Conservation (phyloP, 208 protist species). For the Wallacemonas rigidus region DNA sequence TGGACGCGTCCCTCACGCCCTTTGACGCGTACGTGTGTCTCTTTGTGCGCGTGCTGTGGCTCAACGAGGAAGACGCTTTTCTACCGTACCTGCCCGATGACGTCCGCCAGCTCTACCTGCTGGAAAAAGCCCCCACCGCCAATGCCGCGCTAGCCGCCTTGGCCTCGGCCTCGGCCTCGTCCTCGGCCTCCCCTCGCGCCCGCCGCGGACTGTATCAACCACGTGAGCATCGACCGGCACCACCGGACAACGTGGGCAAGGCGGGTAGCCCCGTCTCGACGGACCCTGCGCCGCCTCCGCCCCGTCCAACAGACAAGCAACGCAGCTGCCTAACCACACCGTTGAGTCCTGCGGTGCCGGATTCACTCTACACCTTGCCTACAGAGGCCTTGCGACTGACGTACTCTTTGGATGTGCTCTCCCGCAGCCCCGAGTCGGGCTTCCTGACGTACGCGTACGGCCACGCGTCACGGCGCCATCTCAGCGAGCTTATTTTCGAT, state of each 20-base stretch:
- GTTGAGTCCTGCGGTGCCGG: neutral
- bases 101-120: conserved; percentile 4
- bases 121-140: conserved; percentile 9
- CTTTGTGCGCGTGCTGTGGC: conserved; percentile 58
- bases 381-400: conserved; percentile 47
- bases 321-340: conserved; percentile 12
- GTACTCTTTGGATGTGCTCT: conserved; percentile 69
- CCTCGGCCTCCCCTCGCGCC: neutral
- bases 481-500: conserved; percentile 60
- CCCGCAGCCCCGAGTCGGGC: conserved; percentile 41
- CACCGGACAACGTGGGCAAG: neutral
- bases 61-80: conserved; percentile 36
- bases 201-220: neutral
- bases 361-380: conserved; percentile 25
- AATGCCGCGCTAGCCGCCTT: neutral
- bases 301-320: neutral
- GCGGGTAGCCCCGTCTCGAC: neutral
- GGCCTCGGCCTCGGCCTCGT: neutral
- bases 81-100: conserved; percentile 31
- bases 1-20: conserved; percentile 2
- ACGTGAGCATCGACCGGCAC: neutral
- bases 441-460: conserved; percentile 74
- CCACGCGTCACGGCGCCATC: conserved; percentile 35
- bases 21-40: conserved; percentile 49
- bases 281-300: neutral